Conservation (phyloP, 2,329 filamentous ascomycete species). For the Fonsecaea erecta region DNA sequence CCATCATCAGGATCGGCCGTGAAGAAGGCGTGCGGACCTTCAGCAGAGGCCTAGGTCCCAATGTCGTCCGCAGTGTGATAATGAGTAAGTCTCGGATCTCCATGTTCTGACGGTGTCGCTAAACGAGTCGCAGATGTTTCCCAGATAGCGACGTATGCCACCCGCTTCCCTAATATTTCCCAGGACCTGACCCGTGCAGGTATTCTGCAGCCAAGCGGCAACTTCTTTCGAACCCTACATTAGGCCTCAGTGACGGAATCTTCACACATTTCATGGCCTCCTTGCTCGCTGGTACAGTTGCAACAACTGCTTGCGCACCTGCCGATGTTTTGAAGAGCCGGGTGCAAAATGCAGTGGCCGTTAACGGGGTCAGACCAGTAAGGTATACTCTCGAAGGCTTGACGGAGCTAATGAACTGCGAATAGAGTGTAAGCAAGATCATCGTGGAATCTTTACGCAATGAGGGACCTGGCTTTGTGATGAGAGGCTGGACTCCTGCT, state of each 20-base stretch:
- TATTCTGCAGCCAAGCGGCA: slow-evolving; percentile 32
- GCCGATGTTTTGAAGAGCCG: slow-evolving; percentile 32
- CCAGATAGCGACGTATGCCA: slow-evolving; percentile 30
- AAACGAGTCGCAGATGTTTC: slow-evolving; percentile 24
- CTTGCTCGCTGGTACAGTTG: slow-evolving; percentile 29
- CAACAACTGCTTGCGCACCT: slow-evolving; percentile 31
- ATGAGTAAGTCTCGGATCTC: slow-evolving; percentile 25
- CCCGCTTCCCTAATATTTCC: neutral
- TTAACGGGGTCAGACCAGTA: slow-evolving; percentile 29
- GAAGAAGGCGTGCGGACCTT: slow-evolving; percentile 31
- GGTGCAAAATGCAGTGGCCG: slow-evolving; percentile 27
- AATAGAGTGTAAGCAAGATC: slow-evolving; percentile 26
- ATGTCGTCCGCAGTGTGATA: slow-evolving; percentile 31
- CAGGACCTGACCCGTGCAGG: slow-evolving; percentile 12
- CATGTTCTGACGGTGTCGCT: neutral
- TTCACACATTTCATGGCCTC: slow-evolving; percentile 31
- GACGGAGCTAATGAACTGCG: slow-evolving; percentile 7
- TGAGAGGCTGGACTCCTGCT: slow-evolving; percentile 31
- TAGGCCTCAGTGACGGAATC: slow-evolving; percentile 28
- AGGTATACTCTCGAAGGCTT: neutral
- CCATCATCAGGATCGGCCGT: slow-evolving; percentile 25
- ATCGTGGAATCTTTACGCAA: slow-evolving; percentile 26
- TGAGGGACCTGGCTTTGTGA: slow-evolving; percentile 28
- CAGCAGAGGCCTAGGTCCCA: slow-evolving; percentile 26
- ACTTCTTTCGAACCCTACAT: slow-evolving; percentile 23